Base-by-base conservation (phyloP, 2,329 filamentous ascomycete genomes). In the Botrytis byssoidea region DNA sequence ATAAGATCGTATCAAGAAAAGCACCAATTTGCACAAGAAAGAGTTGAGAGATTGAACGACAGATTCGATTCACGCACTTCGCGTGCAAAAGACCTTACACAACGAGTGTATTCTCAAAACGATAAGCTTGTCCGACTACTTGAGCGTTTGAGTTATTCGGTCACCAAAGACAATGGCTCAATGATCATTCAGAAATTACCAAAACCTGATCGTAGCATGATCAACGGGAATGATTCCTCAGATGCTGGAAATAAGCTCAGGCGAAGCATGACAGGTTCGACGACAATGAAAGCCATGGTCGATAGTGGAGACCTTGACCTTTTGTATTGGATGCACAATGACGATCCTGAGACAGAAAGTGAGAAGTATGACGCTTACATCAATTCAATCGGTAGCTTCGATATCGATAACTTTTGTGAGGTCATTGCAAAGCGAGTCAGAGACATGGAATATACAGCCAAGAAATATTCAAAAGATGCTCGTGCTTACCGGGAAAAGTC, bases 401-500 rank as follows among this genome's bases (percentile, higher is more conserved):
- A 97, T 79, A 86, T 95, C 66, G 93, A 98, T 75, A 86, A 89
- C 4, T 97, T 97, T 79, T 89, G 90, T 65, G 95, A 98, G 74
- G 91, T 93, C 0, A 87, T 99, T 40, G 92, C 93, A 76, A 96
- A 95, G 79, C 92, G 96, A 22, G 90, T 98, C 79, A 97, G 95
- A 79, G 96, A 99, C 80, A 92, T 97, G 75, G 96, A 99, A 82
- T 91, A 96, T 78, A 92, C 96, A 74, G 95, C 95, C 29, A 92
- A 95, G 73, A 98, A 97, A 83, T 95, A 95, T 86, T 94, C 96
- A 79, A 93, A 93, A 74, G 96, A 99, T 81, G 91, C 93, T 44
- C 90, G 94, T 48, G 88, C 89, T 1, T 98, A 97, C 79, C 90
- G 95, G 20, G 96, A 98, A 77, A 95, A 95, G 80, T 92, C 93